Conservation (phyloP, 768 basidiomycete genomes). For the Pisolithus tinctorius region DNA sequence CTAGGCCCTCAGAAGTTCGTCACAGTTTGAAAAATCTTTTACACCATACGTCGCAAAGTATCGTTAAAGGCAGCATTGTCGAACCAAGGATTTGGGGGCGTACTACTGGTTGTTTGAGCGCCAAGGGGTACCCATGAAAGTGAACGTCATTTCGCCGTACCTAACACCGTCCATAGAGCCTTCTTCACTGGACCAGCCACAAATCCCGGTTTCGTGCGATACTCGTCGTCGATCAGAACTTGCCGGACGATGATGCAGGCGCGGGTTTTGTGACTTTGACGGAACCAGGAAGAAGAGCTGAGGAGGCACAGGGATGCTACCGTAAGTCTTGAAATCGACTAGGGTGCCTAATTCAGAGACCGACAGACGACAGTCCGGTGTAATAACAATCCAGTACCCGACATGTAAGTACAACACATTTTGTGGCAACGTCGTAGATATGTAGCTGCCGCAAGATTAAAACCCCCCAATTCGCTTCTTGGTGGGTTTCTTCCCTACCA, state of each 20-base stretch:
- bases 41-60: slow-evolving; percentile 53
- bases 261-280: slow-evolving; percentile 7
- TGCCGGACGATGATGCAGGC: slow-evolving; percentile 10
- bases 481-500: slow-evolving; percentile 38
- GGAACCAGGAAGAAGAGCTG: slow-evolving; percentile 13
- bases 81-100: slow-evolving; percentile 57
- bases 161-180: slow-evolving; percentile 78
- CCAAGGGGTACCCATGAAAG: background rate
- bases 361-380: background rate
- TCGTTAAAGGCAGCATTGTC: slow-evolving; percentile 57
- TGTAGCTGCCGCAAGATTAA: slow-evolving; percentile 26
- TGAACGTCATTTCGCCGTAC: slow-evolving; percentile 23
- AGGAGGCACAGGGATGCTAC: background rate
- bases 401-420: background rate
- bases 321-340: background rate
- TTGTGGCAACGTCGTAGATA: too few relatives aligned
- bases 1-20: slow-evolving; percentile 2
- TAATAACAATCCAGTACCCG: background rate
- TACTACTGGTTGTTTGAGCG: slow-evolving; percentile 26
- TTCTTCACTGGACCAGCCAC: slow-evolving; percentile 52
- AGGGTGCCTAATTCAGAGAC: background rate
- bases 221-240: slow-evolving; percentile 34
- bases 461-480: slow-evolving; percentile 78
- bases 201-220: slow-evolving; percentile 66
- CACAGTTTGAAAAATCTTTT: background rate